Base-by-base conservation (phyloP, 352 stramenopile species). In the Phytophthora pluvialis region DNA sequence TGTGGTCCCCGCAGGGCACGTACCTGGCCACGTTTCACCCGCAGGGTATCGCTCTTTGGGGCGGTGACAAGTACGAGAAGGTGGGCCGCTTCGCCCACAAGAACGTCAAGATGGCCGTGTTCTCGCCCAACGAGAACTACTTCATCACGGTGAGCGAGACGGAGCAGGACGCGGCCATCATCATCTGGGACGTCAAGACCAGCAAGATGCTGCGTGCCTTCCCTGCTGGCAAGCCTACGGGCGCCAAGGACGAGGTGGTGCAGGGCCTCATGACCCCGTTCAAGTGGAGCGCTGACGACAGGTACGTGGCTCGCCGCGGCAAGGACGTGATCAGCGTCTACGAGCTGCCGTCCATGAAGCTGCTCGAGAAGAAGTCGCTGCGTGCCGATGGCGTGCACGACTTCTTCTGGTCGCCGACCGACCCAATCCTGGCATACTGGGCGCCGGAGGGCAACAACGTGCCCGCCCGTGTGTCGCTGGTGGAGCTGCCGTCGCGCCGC, bases 21-120 rank as follows among this genome's bases (percentile, higher is more conserved):
- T 99, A 99, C 77, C 81, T 99, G 44, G 93, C 95, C 18, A 99
- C 98, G n/a, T 98, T 99, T 57, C 97, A 99, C 66, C 83, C 84
- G 18, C 97, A 97, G 60, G 98, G 98, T 51, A 95, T 99, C 40
- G 98, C 98, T 52, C 80, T 99, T 29, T 99, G 98, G 98, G 97
- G 94, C 32, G 97, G 97, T 36, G 83, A 95, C 53, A 93, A 96
- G 54, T 99, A 99, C 76, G 91, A 99, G 64, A 99, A 99, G 75
- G 75, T 98, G n/a, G 94, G 83, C n/a, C 88, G 97, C 16, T 99
- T 99, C 68, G 87, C 95, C 32, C 96, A 98, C 75, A 88, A 90
- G 28, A 97, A 97, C 59, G 97, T 99, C 60, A 97, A 98, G 76
- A 83, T 97, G 31, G 83, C 98, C 5, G 73, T 98, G 15, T 99